Evolutionary conservation across 306 rosid genomes (phyloP).

Genomic region (Carpinus viminea): DNA sequence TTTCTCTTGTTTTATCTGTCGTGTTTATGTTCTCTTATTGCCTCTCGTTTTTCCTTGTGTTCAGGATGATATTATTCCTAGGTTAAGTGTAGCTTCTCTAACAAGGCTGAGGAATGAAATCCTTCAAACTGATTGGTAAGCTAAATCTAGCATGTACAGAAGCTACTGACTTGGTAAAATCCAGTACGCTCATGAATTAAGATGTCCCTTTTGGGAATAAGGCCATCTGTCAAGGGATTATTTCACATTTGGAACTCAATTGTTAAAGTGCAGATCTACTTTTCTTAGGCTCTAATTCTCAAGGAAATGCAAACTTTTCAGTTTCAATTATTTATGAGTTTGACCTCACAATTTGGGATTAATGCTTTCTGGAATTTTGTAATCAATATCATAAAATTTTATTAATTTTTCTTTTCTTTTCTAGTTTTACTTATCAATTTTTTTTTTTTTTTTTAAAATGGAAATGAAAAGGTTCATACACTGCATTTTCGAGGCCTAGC

Average conservation of each 20-base stretch:
- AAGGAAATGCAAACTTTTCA: not conserved
- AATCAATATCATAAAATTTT: not conserved
- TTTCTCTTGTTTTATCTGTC: conserved; percentile 22
- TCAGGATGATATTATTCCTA: conserved; percentile 91
- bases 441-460: not conserved
- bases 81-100: conserved; percentile 75
- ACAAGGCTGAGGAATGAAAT: conserved; percentile 88
- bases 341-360: not conserved
- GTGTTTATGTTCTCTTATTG: conserved; percentile 22
- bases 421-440: too few species aligned
- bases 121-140: conserved; percentile 95
- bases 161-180: conserved; percentile 15
- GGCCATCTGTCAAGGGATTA: not conserved
- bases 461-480: not conserved
- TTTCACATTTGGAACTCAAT: not conserved
- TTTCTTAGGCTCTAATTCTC: conserved; percentile 4
- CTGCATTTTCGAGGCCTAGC: not conserved
- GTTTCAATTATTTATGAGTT: not conserved
- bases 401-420: not conserved
- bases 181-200: conserved; percentile 2
- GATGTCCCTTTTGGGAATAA: not conserved
- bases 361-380: not conserved
- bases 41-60: conserved; percentile 26
- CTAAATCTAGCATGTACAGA: conserved; percentile 24
- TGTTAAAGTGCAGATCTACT: not conserved